These are phyloP conservation scores for Trypanosomatidae sp. DNA, from an alignment of 208 protist species.

Conservation along the genomic window DNA sequence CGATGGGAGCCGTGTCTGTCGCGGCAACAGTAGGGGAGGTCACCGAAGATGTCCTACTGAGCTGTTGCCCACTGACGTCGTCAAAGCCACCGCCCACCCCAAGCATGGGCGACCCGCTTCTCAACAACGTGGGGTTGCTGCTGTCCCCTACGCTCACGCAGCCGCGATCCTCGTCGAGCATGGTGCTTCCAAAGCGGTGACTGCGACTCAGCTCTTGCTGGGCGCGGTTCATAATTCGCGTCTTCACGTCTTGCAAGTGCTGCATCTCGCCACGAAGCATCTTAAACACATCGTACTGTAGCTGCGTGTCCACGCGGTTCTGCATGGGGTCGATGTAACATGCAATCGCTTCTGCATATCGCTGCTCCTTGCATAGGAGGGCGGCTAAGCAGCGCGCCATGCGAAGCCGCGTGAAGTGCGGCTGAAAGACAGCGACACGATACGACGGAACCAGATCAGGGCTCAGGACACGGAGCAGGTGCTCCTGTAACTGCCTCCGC, in stretches of 20 bases:
- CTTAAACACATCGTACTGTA: slow-evolving; percentile 55
- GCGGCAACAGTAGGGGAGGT: not conserved
- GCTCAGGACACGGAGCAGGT: slow-evolving; percentile 37
- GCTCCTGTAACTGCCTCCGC: slow-evolving; percentile 36
- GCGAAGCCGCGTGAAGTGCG: slow-evolving; percentile 43
- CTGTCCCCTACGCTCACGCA: not conserved
- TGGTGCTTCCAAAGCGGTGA: slow-evolving; percentile 1
- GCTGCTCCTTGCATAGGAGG: slow-evolving; percentile 37
- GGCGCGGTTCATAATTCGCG: slow-evolving; percentile 11
- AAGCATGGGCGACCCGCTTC: not conserved
- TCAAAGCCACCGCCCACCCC: not conserved
- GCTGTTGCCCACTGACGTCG: not conserved
- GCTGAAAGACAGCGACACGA: slow-evolving; percentile 36
- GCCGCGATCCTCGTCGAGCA: not conserved
- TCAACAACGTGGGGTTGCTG: not conserved
- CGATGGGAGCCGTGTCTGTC: not conserved
- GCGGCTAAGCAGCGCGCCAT: slow-evolving; percentile 66
- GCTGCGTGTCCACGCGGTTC: slow-evolving; percentile 36
- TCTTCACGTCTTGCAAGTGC: slow-evolving; percentile 24
- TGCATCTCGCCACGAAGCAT: slow-evolving; percentile 57
- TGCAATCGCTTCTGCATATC: slow-evolving; percentile 66
- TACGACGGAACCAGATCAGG: slow-evolving; percentile 17
- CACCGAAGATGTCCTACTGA: not conserved
- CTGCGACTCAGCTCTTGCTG: slow-evolving; percentile 15
- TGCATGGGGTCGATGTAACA: slow-evolving; percentile 57